Evolutionary conservation across 108 stramenopile genomes (phyloP), one percentile per base, ranked within the genome.

Genomic region (Mayamaea pseudoterrestris): DNA sequence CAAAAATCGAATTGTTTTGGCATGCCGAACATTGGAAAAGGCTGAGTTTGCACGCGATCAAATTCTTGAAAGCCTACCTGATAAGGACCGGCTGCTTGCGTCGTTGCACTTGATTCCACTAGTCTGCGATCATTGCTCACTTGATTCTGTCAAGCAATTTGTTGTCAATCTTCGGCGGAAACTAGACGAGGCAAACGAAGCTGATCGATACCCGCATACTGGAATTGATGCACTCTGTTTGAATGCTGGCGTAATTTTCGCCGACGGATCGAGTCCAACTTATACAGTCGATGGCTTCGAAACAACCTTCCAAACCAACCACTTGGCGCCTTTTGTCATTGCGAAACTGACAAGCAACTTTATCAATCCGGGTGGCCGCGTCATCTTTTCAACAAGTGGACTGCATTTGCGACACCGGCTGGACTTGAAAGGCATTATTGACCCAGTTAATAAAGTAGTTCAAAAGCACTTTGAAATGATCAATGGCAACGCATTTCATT

Each of bases 241-340:
- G 48, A 82, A 82, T 49, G 80, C 80, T 17, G 80, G 73, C 3
- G 47, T 74, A 16, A 14, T 68, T 20, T 28, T 46, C 2, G 36
- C 64, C 1, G 60, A 61, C 27, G 53, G 43, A 26, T 17, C 70
- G 3, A 20, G 21, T 11, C 30, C 46, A 17, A 39, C 53, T 18
- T 35, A 48, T 21, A 75, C 76, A 12, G 30, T 55, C 23, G 75
- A 81, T 42, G 72, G 68, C 23, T 58, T 74, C 30, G 80, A 82
- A 45, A 5, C 46, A 26, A 76, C 75, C 34, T 57, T 77, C 24
- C 72, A 67, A 35, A 72, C 63, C 11, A 82, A 82, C 55, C 68
- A 77, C 44, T 44, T 82, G 14, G 66, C 75, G 24, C 80, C 75
- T 23, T 82, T 74, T 45, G 24, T 70, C 31, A 65, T 82, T 7